Evolutionary conservation across 2,329 filamentous ascomycete species (phyloP), one percentile per base, ranked within the genome.

Genomic region (Cyphellophora attinorum): DNA sequence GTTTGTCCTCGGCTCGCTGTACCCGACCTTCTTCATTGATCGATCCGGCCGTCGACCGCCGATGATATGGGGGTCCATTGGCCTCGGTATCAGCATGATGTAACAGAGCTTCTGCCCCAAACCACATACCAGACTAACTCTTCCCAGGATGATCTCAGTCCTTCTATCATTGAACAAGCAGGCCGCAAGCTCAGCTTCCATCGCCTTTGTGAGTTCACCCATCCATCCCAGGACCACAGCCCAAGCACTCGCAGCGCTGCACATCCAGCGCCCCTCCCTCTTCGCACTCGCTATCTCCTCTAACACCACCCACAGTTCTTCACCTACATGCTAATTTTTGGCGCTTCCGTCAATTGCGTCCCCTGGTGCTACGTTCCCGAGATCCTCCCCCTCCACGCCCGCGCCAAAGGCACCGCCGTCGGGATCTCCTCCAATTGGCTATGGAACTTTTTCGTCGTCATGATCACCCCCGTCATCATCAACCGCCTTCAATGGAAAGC

Each of bases 361-460:
- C 66, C 67, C 3, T 70, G 67, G 66, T 63, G 67, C 2, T 66
- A 65, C 39, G 61, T 65, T 4, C 63, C 65, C 1, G 64, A 70
- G 41, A 67, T 72, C 27, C 50, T 70, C 2, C 66, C 67, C 1
- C 54, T 70, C 3, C 64, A 67, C 39, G 64, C 62, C 4, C 55
- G 67, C 15, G 61, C 65, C 3, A 68, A 70, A 47, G 66, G 67
- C 11, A 67, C 59, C 11, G 65, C 67, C 3, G 59, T 70, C 16
- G 66, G 63, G 2, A 65, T 68, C 19, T 62, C 58, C 1, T 56
- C 59, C 3, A 70, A 70, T 41, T 70, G 65, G 67, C 16, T 27
- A 37, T 37, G 51, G 57, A 68, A 68, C 42, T 69, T 69, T 42
- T 61, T 68, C 36, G 50, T 56, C 27, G 53, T 55, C 30, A 55